phyloP scores from a whole-genome alignment of 2,329 filamentous ascomycete species.

The Aureobasidium lini region DNA sequence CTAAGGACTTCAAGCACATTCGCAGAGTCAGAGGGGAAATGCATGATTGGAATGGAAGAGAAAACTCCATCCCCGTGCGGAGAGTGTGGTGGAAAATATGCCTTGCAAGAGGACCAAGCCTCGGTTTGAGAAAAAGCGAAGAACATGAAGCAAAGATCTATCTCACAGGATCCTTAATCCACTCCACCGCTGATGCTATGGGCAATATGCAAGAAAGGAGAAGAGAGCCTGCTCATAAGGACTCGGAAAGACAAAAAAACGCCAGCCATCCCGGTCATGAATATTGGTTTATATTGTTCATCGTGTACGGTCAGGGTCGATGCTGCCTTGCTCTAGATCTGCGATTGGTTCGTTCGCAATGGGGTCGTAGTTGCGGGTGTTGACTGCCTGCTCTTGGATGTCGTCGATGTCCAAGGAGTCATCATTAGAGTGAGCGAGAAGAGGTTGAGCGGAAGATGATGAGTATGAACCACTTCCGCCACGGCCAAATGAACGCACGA shows the following conservation, averaged over 20 bases:
- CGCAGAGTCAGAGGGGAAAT: background rate
- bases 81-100: background rate
- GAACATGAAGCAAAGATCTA: constrained; percentile 4
- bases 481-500: constrained; percentile 53
- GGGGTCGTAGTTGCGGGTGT: constrained; percentile 27
- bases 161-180: background rate
- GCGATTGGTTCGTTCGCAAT: constrained; percentile 24
- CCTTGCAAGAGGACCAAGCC: background rate
- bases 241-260: background rate
- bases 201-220: background rate
- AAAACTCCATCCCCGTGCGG: background rate
- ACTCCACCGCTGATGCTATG: constrained; percentile 8
- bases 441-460: constrained; percentile 13
- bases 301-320: constrained; percentile 15
- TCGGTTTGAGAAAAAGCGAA: background rate
- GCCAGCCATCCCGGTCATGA: constrained; percentile 6
- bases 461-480: background rate
- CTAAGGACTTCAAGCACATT: no score
- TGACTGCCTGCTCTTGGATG: constrained; percentile 27
- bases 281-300: background rate
- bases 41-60: background rate
- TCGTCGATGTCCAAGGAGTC: constrained; percentile 20
- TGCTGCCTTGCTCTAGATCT: constrained; percentile 28
- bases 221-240: constrained; percentile 3
- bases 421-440: constrained; percentile 10